Percentiles rank a stretch among this genome's conserved stretches.
phyloP scores from a whole-genome alignment of 805 yeast species.

The Cyberlindnera lachancei region DNA sequence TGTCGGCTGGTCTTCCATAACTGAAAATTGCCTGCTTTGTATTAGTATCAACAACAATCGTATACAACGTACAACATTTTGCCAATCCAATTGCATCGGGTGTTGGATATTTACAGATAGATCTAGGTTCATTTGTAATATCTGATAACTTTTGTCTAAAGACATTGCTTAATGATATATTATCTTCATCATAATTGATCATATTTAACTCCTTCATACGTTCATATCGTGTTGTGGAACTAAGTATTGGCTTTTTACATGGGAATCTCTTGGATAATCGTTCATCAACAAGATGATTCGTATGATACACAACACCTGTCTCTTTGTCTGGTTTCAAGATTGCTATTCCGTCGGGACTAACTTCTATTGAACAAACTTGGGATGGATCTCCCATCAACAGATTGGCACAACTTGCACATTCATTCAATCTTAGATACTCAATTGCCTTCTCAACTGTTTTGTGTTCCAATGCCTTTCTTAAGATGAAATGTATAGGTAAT shows the following conservation, averaged over 20 bases:
- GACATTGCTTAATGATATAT: conserved; percentile 10
- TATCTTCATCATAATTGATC: conserved; percentile 9
- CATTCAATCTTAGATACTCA: conserved; percentile 7
- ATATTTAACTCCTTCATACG: conserved; percentile 14
- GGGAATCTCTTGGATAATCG: conserved; percentile 4
- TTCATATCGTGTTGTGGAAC: conserved; percentile 13
- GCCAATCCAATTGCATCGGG: conserved; percentile 14
- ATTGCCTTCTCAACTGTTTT: conserved; percentile 13
- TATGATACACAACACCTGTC: conserved; percentile 17
- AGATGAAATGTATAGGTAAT: conserved; percentile 30
- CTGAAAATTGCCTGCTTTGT: conserved; percentile 12
- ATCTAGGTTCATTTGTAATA: conserved; percentile 9
- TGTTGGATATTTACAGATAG: conserved; percentile 16
- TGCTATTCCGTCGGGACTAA: conserved; percentile 16
- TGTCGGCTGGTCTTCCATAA: conserved; percentile 12
- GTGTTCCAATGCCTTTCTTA: conserved; percentile 27
- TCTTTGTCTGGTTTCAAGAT: conserved; percentile 8
- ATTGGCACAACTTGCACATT: conserved; percentile 21
- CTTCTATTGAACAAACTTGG: conserved; percentile 15
- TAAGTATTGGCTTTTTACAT: conserved; percentile 9
- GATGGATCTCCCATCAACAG: conserved; percentile 20
- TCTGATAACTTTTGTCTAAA: conserved; percentile 19
- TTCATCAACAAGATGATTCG: conserved; percentile 19
- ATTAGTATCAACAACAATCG: conserved; percentile 11
- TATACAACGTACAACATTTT: conserved; percentile 14